Percentiles rank a stretch among this genome's conserved stretches.
phyloP scores from a whole-genome alignment of 2,329 filamentous ascomycete species.

The Tetracladium maxilliforme region DNA sequence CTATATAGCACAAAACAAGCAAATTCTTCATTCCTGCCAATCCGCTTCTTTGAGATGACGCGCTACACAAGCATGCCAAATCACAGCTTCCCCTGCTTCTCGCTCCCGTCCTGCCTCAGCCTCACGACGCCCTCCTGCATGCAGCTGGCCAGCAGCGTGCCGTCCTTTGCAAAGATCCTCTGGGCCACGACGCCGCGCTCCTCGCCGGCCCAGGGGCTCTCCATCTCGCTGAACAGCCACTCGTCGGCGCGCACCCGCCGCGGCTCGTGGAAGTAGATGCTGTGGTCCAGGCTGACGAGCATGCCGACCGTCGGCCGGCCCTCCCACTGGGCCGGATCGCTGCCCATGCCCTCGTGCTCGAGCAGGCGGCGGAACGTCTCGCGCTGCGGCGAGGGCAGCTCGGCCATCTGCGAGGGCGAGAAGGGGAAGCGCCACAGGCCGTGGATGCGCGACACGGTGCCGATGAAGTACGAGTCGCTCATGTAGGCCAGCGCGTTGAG shows the following conservation, averaged over 20 bases:
- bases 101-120: conserved; percentile 24
- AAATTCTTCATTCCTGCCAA: too few species aligned
- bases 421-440: conserved; percentile 60
- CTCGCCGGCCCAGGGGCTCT: conserved; percentile 67
- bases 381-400: too few species aligned
- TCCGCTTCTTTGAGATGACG: too few species aligned
- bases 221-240: conserved; percentile 71
- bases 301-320: conserved; percentile 54
- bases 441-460: conserved; percentile 71
- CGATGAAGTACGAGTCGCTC: conserved; percentile 86
- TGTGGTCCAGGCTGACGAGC: conserved; percentile 72
- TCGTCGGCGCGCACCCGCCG: conserved; percentile 44
- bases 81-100: conserved; percentile 18
- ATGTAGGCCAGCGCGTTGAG: conserved; percentile 85
- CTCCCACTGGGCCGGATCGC: conserved; percentile 32
- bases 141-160: conserved; percentile 62
- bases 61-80: too few species aligned
- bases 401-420: conserved; percentile 13
- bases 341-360: conserved; percentile 16
- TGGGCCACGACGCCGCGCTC: conserved; percentile 64
- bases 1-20: too few species aligned
- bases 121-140: conserved; percentile 55
- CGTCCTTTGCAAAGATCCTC: conserved; percentile 57
- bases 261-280: conserved; percentile 53
- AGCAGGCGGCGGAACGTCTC: background rate